A percentile compares a stretch with the other conserved stretches of the same genome.
These are phyloP conservation scores for Martiniozyma abietophila DNA, from an alignment of 805 yeast genomes.

Conservation along the genomic window DNA sequence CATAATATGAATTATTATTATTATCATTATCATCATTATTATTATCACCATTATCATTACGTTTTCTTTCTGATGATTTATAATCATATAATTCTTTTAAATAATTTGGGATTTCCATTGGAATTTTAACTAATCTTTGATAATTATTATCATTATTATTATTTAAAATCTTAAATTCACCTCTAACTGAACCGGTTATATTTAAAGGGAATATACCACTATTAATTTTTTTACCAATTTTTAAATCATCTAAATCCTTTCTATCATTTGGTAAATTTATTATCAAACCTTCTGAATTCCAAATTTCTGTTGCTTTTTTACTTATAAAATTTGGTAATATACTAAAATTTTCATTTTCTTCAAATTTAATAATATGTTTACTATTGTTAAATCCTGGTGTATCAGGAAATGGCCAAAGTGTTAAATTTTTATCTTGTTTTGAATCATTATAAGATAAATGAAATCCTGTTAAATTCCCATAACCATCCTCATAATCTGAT, in stretches of 20 bases:
- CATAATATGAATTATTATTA: no score
- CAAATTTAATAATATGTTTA: no score
- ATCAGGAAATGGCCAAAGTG: constrained; percentile 48
- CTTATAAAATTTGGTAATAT: constrained; percentile 54
- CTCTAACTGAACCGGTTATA: constrained; percentile 39
- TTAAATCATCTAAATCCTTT: constrained; percentile 10
- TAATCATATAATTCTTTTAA: constrained; percentile 18
- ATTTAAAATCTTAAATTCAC: constrained; percentile 35
- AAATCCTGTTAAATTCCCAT: constrained; percentile 69
- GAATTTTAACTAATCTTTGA: constrained; percentile 8
- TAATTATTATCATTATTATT: constrained; percentile 11
- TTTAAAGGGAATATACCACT: constrained; percentile 29
- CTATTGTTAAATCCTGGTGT: no score
- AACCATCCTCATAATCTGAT: constrained; percentile 41
- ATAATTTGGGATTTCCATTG: constrained; percentile 25
- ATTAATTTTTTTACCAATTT: constrained; percentile 17
- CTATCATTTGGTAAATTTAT: constrained; percentile 9
- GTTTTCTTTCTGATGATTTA: constrained; percentile 9
- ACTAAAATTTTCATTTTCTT: constrained; percentile 42
- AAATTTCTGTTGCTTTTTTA: constrained; percentile 37
- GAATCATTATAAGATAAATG: constrained; percentile 55
- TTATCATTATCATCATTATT: constrained; percentile 1
- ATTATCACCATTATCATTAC: constrained; percentile 7
- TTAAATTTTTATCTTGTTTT: constrained; percentile 32
- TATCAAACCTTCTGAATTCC: constrained; percentile 34